Percentiles rank a stretch among this genome's conserved stretches.
Evolutionary conservation across 768 basidiomycete species (phyloP).

Genomic region (Boletus pseudo-olivaceus): DNA sequence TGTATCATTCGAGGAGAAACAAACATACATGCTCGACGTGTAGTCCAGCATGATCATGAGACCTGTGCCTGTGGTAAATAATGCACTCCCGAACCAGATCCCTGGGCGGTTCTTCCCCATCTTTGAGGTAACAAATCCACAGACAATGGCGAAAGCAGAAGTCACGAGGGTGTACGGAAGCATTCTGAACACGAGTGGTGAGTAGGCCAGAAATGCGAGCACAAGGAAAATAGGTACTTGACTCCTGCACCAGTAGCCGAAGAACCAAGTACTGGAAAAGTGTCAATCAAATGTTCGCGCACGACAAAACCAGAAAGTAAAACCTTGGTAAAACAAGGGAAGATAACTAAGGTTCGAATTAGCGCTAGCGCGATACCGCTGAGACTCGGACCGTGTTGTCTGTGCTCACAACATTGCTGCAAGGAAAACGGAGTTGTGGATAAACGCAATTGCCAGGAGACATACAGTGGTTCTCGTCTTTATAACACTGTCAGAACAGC

Average conservation of each 20-base stretch:
- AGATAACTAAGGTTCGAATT: constrained; percentile 43
- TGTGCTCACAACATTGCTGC: constrained; percentile 31
- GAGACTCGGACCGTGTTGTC: neutral
- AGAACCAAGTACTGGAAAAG: constrained; percentile 50
- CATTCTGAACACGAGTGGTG: constrained; percentile 46
- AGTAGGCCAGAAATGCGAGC: neutral
- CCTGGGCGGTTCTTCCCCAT: constrained; percentile 54
- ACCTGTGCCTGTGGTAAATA: constrained; percentile 63
- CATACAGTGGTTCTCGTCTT: constrained; percentile 68
- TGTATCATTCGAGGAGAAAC: neutral
- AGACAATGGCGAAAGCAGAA: constrained; percentile 47
- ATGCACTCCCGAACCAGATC: constrained; percentile 62
- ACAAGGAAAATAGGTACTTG: constrained; percentile 48
- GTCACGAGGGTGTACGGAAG: constrained; percentile 64
- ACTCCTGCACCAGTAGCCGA: constrained; percentile 72
- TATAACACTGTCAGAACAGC: neutral
- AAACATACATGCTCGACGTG: constrained; percentile 45
- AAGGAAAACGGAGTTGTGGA: constrained; percentile 64
- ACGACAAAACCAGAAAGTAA: neutral
- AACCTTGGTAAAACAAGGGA: constrained; percentile 67
- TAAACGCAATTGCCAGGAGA: constrained; percentile 51
- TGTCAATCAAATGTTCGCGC: neutral
- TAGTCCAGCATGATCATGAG: constrained; percentile 68
- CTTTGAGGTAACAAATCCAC: constrained; percentile 57
- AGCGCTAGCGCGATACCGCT: neutral